These are phyloP conservation scores for Leucoagaricus sp. DNA, from an alignment of 1,284 basidiomycete genomes.

Conservation along the genomic window DNA sequence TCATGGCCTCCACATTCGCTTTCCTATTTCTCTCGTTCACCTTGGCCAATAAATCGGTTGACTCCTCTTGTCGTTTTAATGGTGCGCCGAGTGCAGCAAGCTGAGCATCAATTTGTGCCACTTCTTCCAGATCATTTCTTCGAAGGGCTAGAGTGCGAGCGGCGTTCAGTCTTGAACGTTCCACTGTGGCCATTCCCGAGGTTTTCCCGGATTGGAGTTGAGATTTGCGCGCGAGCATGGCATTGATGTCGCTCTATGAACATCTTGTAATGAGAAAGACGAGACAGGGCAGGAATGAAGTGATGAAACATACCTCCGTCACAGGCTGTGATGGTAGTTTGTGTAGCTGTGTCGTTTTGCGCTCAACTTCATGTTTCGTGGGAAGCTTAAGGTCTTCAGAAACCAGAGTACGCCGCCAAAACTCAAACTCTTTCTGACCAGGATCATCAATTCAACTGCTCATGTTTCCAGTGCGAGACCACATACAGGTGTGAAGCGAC, in stretches of 20 bases:
- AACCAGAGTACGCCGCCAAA: conserved; percentile 51
- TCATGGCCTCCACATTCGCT: conserved; percentile 77
- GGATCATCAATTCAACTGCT: conserved; percentile 14
- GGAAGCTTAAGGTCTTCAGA: conserved; percentile 67
- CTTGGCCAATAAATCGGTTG: conserved; percentile 58
- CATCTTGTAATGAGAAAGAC: neutral
- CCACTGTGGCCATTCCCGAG: conserved; percentile 47
- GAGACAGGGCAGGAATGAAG: neutral
- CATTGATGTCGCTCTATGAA: conserved; percentile 62
- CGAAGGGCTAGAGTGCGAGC: conserved; percentile 70
- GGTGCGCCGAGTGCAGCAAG: conserved; percentile 41
- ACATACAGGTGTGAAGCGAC: conserved; percentile 58
- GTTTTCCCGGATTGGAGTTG: conserved; percentile 47
- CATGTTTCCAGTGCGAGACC: conserved; percentile 4
- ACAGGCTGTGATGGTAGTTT: conserved; percentile 60
- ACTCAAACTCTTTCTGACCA: conserved; percentile 72
- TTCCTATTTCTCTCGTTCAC: conserved; percentile 89
- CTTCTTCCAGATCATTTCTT: conserved; percentile 67
- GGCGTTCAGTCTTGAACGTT: conserved; percentile 64
- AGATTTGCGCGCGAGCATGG: conserved; percentile 71
- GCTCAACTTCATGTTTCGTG: conserved; percentile 62
- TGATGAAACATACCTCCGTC: conserved; percentile 65
- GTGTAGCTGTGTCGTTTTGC: conserved; percentile 62
- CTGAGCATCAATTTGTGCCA: conserved; percentile 59
- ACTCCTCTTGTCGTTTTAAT: conserved; percentile 25